Evolutionary conservation across 805 yeast genomes (phyloP).

Genomic region (Candida germanica): DNA sequence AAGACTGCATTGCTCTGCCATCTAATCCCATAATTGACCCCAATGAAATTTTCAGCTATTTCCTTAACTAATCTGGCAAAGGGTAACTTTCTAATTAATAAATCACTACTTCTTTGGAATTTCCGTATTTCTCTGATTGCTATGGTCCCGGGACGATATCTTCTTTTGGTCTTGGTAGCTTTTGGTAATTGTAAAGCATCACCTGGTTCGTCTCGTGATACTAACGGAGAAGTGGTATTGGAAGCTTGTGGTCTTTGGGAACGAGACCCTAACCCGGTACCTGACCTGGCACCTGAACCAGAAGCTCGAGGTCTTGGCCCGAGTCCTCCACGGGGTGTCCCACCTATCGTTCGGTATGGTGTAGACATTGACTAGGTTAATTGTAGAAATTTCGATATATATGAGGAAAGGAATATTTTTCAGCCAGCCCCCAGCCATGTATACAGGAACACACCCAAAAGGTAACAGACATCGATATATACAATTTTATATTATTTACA

Average conservation of each 20-base stretch:
- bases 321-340: conserved; percentile 3
- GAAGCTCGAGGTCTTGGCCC: conserved; percentile 1
- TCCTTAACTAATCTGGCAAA: conserved; percentile 76
- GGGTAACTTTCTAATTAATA: conserved; percentile 68
- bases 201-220: conserved; percentile 51
- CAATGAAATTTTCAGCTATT: conserved; percentile 59
- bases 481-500: no score
- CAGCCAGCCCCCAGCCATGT: conserved; percentile 2
- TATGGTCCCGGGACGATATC: conserved; percentile 60
- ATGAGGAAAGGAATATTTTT: not conserved
- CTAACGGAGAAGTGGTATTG: conserved; percentile 26
- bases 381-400: not conserved
- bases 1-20: conserved; percentile 79
- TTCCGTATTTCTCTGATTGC: conserved; percentile 68
- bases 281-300: conserved; percentile 1
- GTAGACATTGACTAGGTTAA: conserved; percentile 4
- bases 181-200: conserved; percentile 38
- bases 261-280: no score
- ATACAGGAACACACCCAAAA: not conserved
- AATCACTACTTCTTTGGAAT: conserved; percentile 65
- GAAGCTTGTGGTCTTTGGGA: conserved; percentile 6
- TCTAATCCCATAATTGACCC: conserved; percentile 54
- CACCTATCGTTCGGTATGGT: conserved; percentile 5
- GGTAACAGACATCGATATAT: conserved; percentile 8
- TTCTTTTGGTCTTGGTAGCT: conserved; percentile 25